A percentile compares a stretch with the other conserved stretches of the same genome.
phyloP scores from a whole-genome alignment of 805 yeast genomes.

The Myxozyma melibiosi region DNA sequence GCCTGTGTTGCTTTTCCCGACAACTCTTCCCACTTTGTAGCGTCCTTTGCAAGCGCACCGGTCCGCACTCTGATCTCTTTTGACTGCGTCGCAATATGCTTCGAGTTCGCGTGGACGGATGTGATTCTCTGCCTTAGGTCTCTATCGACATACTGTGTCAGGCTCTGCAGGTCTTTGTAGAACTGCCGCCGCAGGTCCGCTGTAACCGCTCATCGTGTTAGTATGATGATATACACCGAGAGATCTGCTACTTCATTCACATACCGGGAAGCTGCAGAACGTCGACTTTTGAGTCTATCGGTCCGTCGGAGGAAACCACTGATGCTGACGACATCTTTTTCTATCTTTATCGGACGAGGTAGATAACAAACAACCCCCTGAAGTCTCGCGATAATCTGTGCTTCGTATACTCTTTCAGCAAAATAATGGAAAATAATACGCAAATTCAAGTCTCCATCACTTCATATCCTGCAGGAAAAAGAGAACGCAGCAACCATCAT shows the following conservation, averaged over 20 bases:
- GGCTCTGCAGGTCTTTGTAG: constrained; percentile 26
- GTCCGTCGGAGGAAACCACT: neutral
- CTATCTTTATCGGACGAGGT: neutral
- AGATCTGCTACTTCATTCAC: neutral
- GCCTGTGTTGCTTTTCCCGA: constrained; percentile 20
- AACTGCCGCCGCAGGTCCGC: constrained; percentile 27
- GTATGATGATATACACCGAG: neutral
- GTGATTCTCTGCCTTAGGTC: constrained; percentile 29
- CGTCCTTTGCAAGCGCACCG: constrained; percentile 21
- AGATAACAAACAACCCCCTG: neutral
- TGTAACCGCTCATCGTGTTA: neutral
- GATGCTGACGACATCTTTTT: neutral
- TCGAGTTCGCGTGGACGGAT: constrained; percentile 32
- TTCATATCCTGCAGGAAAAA: too few relatives aligned
- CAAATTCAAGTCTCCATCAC: too few relatives aligned
- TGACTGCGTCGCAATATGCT: constrained; percentile 27
- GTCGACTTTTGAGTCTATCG: constrained; percentile 5
- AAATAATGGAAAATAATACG: too few relatives aligned
- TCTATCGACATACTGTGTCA: constrained; percentile 27
- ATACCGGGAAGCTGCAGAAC: constrained; percentile 1
- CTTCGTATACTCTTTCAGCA: too few relatives aligned
- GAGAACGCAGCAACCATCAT: too few relatives aligned
- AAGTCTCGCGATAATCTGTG: too few relatives aligned
- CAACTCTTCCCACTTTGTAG: constrained; percentile 25
- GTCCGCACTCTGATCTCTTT: constrained; percentile 27